A percentile compares a stretch with the other conserved stretches of the same genome.
These are phyloP conservation scores for Persicaria tinctoria DNA, from an alignment of 148 eudicot genomes.

Conservation along the genomic window DNA sequence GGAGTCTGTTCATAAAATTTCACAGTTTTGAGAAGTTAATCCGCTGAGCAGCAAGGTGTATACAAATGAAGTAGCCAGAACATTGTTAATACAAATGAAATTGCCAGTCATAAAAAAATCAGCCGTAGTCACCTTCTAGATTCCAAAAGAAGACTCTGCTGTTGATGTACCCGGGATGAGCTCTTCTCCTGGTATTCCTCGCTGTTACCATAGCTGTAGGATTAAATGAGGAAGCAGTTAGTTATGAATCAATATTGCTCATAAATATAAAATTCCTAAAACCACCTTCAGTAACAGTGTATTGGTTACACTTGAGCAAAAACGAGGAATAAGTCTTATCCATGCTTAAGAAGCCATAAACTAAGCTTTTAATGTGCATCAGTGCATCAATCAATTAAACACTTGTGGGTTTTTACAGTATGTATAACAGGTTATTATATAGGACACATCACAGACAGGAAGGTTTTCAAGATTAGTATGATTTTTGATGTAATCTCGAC, in stretches of 20 bases:
- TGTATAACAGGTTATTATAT: no score
- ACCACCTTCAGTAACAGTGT: no score
- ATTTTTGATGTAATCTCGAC: no score
- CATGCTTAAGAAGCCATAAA: no score
- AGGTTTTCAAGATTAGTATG: no score
- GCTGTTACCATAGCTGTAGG: constrained; percentile 14
- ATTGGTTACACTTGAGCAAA: no score
- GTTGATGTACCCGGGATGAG: constrained; percentile 1
- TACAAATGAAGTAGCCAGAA: neutral
- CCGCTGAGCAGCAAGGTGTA: no score
- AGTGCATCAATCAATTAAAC: no score
- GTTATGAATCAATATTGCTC: neutral
- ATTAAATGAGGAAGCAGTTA: neutral
- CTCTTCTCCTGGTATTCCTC: constrained; percentile 3
- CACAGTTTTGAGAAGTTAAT: neutral
- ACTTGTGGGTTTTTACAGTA: no score
- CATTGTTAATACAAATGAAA: neutral
- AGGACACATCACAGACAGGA: no score
- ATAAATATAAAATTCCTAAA: neutral
- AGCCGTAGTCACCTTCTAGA: constrained; percentile 13
- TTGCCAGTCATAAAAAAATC: neutral
- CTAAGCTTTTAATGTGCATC: no score
- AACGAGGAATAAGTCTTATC: no score
- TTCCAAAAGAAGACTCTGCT: constrained; percentile 15
- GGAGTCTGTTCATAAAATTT: constrained; percentile 3